Evolutionary conservation across 176 grass and related monocot species (phyloP).

Genomic region (Ananas comosus): DNA sequence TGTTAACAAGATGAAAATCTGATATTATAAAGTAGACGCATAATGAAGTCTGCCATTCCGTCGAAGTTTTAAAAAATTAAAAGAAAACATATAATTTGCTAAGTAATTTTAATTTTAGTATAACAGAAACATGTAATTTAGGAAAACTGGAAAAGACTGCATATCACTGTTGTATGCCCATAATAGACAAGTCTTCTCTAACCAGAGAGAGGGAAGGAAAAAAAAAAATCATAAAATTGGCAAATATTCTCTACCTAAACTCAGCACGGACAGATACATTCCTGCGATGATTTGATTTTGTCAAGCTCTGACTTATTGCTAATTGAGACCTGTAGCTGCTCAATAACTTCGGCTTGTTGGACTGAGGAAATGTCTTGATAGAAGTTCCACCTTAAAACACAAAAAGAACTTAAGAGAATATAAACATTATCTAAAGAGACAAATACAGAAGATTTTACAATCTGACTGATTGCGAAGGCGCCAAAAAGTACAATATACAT

Average conservation of each 20-base stretch:
- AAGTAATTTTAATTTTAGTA: not conserved
- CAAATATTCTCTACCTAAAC: slow-evolving; percentile 24
- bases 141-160: not conserved
- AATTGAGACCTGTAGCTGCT: slow-evolving; percentile 7
- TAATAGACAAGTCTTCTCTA: not conserved
- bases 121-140: not conserved
- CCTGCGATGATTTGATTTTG: not conserved
- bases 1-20: not conserved
- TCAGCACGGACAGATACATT: slow-evolving; percentile 32
- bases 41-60: not conserved
- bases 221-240: not conserved
- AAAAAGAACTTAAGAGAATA: not conserved
- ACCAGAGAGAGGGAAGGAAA: not conserved
- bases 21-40: not conserved
- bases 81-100: not conserved
- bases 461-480: not conserved
- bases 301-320: slow-evolving; percentile 16
- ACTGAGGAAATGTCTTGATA: slow-evolving; percentile 21
- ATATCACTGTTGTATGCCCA: not conserved
- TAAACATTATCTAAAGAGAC: not conserved
- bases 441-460: not conserved
- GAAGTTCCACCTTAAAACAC: slow-evolving; percentile 19
- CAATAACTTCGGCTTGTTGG: slow-evolving; percentile 14
- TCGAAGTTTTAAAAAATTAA: not conserved
- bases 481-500: not conserved